A percentile compares a stretch with the other conserved stretches of the same genome.
phyloP scores from a whole-genome alignment of 2,329 filamentous ascomycete genomes.

The Aspergillus arachidicola region DNA sequence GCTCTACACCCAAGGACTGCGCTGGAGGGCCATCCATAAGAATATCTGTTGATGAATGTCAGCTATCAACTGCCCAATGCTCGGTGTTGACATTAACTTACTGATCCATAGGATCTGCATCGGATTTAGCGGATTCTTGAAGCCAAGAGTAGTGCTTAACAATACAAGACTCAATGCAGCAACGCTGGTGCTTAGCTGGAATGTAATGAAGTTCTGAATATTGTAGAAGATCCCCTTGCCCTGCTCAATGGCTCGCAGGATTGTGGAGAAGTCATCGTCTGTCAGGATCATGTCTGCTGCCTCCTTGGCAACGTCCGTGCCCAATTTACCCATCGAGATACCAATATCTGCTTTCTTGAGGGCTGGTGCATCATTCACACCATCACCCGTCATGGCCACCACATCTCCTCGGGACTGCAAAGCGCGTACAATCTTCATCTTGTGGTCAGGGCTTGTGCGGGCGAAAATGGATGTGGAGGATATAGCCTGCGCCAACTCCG shows the following conservation, averaged over 20 bases:
- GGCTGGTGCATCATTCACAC: constrained; percentile 95
- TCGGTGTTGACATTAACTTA: constrained; percentile 54
- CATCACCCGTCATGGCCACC: constrained; percentile 98
- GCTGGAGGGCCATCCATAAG: constrained; percentile 99
- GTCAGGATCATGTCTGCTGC: constrained; percentile 86
- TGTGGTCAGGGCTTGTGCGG: constrained; percentile 94
- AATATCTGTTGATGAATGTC: constrained; percentile 67
- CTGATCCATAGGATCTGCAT: constrained; percentile 99
- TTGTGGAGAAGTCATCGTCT: constrained; percentile 87
- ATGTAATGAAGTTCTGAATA: constrained; percentile 98
- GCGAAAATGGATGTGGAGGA: constrained; percentile 92
- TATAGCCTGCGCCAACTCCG: constrained; percentile 82
- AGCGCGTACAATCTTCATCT: constrained; percentile 92
- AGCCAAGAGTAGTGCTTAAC: constrained; percentile 87
- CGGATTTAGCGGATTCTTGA: constrained; percentile 93
- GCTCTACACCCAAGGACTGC: constrained; percentile 93
- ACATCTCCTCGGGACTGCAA: constrained; percentile 92
- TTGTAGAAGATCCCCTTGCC: constrained; percentile 99
- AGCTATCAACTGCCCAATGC: constrained; percentile 22
- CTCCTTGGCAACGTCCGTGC: constrained; percentile 96
- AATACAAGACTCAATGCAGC: constrained; percentile 90
- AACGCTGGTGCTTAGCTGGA: constrained; percentile 95
- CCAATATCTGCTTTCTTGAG: constrained; percentile 97
- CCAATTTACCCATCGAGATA: constrained; percentile 92
- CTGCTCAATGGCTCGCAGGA: constrained; percentile 93